Evolutionary conservation across 768 basidiomycete species (phyloP).

Genomic region (Lactarius hengduanensis): DNA sequence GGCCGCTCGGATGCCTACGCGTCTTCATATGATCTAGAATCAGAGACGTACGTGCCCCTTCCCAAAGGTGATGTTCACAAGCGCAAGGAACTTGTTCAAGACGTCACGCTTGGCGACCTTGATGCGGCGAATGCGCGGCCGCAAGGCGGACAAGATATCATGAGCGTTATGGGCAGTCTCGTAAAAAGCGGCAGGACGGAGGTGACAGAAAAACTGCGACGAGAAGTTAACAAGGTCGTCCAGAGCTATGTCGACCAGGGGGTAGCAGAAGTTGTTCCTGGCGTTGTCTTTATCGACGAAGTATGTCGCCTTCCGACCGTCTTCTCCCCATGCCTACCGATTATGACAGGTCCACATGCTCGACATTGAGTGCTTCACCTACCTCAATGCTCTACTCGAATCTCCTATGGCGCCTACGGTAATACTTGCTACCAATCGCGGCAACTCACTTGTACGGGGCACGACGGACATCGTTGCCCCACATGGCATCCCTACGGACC

Average conservation of each 20-base stretch:
- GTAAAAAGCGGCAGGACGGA: conserved; percentile 94
- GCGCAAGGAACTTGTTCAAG: conserved; percentile 92
- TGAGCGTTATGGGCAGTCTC: conserved; percentile 92
- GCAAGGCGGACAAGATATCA: conserved; percentile 96
- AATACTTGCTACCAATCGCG: conserved; percentile 94
- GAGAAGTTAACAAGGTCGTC: conserved; percentile 97
- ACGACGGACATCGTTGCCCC: conserved; percentile 89
- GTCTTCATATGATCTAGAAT: conserved; percentile 95
- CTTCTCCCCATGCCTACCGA: background rate
- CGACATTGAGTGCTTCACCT: conserved; percentile 99
- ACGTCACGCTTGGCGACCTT: conserved; percentile 91
- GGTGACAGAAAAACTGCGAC: conserved; percentile 92
- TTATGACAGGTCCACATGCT: conserved; percentile 90
- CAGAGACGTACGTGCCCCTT: conserved; percentile 96
- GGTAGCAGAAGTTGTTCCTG: conserved; percentile 96
- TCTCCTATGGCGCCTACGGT: conserved; percentile 98
- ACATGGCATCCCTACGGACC: conserved; percentile 91
- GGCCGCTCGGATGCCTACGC: conserved; percentile 97
- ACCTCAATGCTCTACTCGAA: conserved; percentile 93
- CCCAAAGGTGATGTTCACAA: conserved; percentile 98
- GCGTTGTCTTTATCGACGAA: conserved; percentile 98
- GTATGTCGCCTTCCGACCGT: conserved; percentile 43
- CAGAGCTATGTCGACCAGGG: conserved; percentile 98
- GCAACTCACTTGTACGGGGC: conserved; percentile 87
- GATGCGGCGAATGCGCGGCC: conserved; percentile 97